These are phyloP conservation scores for Cladosporium velox DNA, from an alignment of 2,329 filamentous ascomycete species.

Conservation along the genomic window DNA sequence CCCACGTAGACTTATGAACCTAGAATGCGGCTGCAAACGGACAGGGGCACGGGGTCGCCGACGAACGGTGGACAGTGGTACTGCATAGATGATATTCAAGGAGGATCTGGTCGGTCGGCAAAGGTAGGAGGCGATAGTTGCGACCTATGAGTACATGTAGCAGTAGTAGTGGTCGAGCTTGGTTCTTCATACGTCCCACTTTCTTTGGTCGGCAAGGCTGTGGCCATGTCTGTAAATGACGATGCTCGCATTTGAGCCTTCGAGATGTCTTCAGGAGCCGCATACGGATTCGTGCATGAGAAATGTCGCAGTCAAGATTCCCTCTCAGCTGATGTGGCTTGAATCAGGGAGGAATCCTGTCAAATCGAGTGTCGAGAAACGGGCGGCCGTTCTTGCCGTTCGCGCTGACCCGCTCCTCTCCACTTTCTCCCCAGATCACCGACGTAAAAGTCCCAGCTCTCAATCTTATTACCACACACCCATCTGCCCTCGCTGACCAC, in stretches of 20 bases:
- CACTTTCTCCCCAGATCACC: conserved; percentile 6
- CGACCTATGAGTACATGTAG: background rate
- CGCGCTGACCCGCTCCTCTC: conserved; percentile 7
- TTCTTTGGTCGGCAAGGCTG: background rate
- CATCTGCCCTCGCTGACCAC: background rate
- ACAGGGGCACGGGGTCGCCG: background rate
- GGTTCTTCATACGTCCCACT: background rate
- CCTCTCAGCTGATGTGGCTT: background rate
- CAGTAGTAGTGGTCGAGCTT: background rate
- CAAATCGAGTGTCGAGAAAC: background rate
- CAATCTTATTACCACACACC: conserved; percentile 5
- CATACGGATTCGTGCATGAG: background rate
- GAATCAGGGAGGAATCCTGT: conserved; percentile 3
- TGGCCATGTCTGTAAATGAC: background rate
- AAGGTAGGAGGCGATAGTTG: background rate
- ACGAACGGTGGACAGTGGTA: background rate
- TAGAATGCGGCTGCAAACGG: background rate
- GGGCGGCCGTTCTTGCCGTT: background rate
- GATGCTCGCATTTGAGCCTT: background rate
- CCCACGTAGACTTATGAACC: background rate
- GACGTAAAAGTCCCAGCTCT: conserved; percentile 9
- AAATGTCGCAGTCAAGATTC: background rate
- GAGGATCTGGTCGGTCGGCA: background rate
- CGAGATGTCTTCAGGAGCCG: background rate
- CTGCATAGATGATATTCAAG: background rate